A percentile compares a stretch with the other conserved stretches of the same genome.
Evolutionary conservation across 2,329 filamentous ascomycete genomes (phyloP).

Genomic region (Fusarium sp.): DNA sequence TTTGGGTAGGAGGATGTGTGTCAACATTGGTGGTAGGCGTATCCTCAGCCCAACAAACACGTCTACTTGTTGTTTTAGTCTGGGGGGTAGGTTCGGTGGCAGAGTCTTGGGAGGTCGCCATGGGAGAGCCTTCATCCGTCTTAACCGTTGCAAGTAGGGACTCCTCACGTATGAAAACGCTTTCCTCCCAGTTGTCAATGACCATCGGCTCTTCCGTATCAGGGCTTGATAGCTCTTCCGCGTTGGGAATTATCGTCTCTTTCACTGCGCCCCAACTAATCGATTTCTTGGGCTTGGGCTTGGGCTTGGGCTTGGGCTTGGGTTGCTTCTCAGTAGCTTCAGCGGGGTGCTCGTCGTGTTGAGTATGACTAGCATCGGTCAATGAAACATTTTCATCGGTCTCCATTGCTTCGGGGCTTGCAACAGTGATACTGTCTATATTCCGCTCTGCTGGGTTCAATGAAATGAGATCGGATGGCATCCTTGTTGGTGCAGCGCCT

Average conservation of each 20-base stretch:
- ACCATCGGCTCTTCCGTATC: slow-evolving; percentile 25
- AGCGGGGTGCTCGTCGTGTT: slow-evolving; percentile 4
- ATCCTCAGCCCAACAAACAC: slow-evolving; percentile 8
- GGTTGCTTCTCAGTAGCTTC: background rate
- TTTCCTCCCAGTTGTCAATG: slow-evolving; percentile 7
- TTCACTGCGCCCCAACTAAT: slow-evolving; percentile 46
- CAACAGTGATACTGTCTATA: background rate
- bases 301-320: background rate
- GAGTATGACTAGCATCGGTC: slow-evolving; percentile 23
- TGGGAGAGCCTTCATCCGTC: slow-evolving; percentile 4
- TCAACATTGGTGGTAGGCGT: background rate
- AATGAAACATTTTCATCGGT: slow-evolving; percentile 26
- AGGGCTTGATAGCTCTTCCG: slow-evolving; percentile 44
- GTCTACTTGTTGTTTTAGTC: slow-evolving; percentile 3
- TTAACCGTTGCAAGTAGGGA: slow-evolving; percentile 2
- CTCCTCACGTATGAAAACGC: slow-evolving; percentile 43
- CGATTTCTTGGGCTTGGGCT: slow-evolving; percentile 48
- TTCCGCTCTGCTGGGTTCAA: slow-evolving; percentile 50
- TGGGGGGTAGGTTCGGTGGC: background rate
- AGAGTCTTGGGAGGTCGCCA: background rate
- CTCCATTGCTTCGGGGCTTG: slow-evolving; percentile 5
- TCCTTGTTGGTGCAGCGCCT: slow-evolving; percentile 58
- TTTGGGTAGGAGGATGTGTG: slow-evolving; percentile 1
- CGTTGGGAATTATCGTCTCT: slow-evolving; percentile 44
- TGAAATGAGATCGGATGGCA: slow-evolving; percentile 50